Conservation (phyloP, 2,329 filamentous ascomycete genomes). For the Clarireedia monteithiana region DNA sequence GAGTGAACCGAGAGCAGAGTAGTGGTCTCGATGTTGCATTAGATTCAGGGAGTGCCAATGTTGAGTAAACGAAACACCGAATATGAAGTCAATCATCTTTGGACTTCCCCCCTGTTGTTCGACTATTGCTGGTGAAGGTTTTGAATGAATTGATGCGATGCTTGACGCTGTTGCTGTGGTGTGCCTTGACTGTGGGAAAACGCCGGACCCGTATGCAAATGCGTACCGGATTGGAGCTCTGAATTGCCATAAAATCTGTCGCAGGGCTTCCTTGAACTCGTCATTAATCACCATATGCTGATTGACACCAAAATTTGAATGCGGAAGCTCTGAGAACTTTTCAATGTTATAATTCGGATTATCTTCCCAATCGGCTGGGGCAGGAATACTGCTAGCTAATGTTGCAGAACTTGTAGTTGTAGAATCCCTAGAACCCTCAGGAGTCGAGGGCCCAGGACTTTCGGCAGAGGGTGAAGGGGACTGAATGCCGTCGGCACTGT, state of each 20-base stretch:
- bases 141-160: slow-evolving; percentile 63
- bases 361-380: slow-evolving; percentile 56
- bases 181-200: slow-evolving; percentile 68
- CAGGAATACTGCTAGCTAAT: slow-evolving; percentile 17
- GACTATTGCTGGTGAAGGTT: slow-evolving; percentile 70
- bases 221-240: slow-evolving; percentile 90
- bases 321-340: slow-evolving; percentile 68
- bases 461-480: slow-evolving; percentile 8
- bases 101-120: slow-evolving; percentile 81
- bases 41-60: slow-evolving; percentile 97
- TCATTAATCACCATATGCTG: slow-evolving; percentile 95
- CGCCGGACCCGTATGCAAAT: slow-evolving; percentile 94
- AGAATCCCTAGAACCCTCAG: neutral
- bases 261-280: slow-evolving; percentile 86
- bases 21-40: slow-evolving; percentile 81
- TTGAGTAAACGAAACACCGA: slow-evolving; percentile 87
- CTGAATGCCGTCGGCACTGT: slow-evolving; percentile 5
- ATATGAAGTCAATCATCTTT: slow-evolving; percentile 98
- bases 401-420: slow-evolving; percentile 2
- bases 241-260: slow-evolving; percentile 85
- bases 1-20: slow-evolving; percentile 74
- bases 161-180: slow-evolving; percentile 44
- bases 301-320: slow-evolving; percentile 81
- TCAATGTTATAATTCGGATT: slow-evolving; percentile 64
- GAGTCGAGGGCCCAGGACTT: neutral